Percentiles rank a stretch among this genome's conserved stretches.
These are phyloP conservation scores for Salix brachista DNA, from an alignment of 345 rosid species.

Conservation along the genomic window DNA sequence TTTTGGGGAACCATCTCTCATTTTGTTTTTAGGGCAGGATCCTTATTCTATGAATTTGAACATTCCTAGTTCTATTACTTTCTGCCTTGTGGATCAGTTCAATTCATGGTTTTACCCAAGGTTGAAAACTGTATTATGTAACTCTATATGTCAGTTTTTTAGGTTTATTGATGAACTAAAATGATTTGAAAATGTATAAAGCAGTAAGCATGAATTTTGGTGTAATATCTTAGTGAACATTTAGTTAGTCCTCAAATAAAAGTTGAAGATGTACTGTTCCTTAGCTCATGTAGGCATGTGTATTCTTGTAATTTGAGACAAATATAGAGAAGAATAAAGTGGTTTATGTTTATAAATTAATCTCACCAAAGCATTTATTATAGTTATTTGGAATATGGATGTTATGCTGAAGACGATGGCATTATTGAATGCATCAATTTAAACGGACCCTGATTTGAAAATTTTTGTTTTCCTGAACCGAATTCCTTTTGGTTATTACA, in stretches of 20 bases:
- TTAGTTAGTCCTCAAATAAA: background rate
- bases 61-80: background rate
- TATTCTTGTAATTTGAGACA: too few relatives aligned
- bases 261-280: background rate
- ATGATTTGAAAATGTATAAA: background rate
- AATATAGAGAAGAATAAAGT: background rate
- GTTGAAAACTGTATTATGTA: background rate
- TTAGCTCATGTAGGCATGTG: background rate
- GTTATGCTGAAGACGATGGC: background rate
- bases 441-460: background rate
- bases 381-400: background rate
- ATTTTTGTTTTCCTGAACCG: too few relatives aligned
- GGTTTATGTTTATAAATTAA: background rate
- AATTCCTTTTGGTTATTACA: too few relatives aligned
- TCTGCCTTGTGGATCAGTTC: background rate
- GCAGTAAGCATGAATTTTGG: background rate
- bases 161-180: background rate
- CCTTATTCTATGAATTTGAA: background rate
- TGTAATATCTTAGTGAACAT: background rate
- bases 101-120: background rate
- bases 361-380: background rate
- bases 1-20: background rate
- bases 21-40: background rate
- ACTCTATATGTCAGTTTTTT: background rate
- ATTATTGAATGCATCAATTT: background rate